A percentile compares a stretch with the other conserved stretches of the same genome.
These are phyloP conservation scores for Alternaria sp. DNA, from an alignment of 2,329 filamentous ascomycete species.

Conservation along the genomic window DNA sequence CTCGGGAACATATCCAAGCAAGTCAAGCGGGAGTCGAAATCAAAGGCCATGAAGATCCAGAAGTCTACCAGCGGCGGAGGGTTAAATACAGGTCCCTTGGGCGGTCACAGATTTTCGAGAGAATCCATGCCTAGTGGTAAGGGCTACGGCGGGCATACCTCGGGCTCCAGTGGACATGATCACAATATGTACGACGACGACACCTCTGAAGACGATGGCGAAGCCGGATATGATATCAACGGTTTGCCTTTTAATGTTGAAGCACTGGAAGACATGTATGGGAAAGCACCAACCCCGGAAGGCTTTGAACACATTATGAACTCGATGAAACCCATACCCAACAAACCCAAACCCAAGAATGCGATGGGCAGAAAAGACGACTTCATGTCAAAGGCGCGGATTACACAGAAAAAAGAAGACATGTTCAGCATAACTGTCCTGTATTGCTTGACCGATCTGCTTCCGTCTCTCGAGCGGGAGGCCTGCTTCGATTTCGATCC, in stretches of 20 bases:
- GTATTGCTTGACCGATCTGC: constrained; percentile 28
- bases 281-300: not conserved
- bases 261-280: not conserved
- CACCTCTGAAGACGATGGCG: not conserved
- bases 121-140: constrained; percentile 14
- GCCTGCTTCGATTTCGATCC: constrained; percentile 40
- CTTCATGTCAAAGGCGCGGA: constrained; percentile 14
- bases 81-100: constrained; percentile 6
- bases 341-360: not conserved
- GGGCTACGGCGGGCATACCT: constrained; percentile 13
- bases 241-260: not conserved
- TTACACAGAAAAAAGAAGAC: constrained; percentile 16
- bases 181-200: not conserved
- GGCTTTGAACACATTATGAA: not conserved
- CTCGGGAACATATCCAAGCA: not conserved
- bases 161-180: constrained; percentile 10
- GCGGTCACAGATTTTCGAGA: not conserved
- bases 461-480: constrained; percentile 27
- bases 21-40: not conserved
- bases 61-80: not conserved
- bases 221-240: not conserved
- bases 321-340: not conserved
- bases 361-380: not conserved
- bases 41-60: not conserved
- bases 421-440: constrained; percentile 18